Evolutionary conservation across 2,329 filamentous ascomycete species (phyloP).

Genomic region (Stagonosporopsis rhizophila): DNA sequence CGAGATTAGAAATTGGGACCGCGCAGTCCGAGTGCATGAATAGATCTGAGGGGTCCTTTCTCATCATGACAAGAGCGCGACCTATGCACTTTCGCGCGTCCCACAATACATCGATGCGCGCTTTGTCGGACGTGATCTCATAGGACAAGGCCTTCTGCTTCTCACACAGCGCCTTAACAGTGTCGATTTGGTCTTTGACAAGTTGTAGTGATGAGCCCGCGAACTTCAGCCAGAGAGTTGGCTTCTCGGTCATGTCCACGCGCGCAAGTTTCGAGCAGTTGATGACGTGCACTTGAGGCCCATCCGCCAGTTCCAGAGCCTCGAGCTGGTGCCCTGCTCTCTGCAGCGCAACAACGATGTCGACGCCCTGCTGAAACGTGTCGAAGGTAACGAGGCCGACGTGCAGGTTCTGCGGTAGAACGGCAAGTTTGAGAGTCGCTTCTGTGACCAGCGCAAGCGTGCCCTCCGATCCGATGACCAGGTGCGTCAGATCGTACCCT

Average conservation of each 20-base stretch:
- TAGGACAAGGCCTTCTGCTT: slow-evolving; percentile 66
- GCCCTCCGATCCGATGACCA: slow-evolving; percentile 90
- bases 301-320: slow-evolving; percentile 87
- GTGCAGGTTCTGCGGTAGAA: slow-evolving; percentile 75
- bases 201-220: slow-evolving; percentile 64
- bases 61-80: slow-evolving; percentile 72
- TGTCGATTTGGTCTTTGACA: slow-evolving; percentile 76
- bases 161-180: slow-evolving; percentile 66
- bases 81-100: slow-evolving; percentile 75
- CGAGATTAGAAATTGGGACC: slow-evolving; percentile 74
- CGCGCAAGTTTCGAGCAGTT: slow-evolving; percentile 65
- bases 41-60: slow-evolving; percentile 61
- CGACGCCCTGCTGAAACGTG: slow-evolving; percentile 72
- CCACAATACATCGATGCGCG: slow-evolving; percentile 73
- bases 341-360: slow-evolving; percentile 79
- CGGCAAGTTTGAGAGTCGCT: slow-evolving; percentile 82
- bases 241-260: slow-evolving; percentile 68
- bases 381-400: slow-evolving; percentile 75
- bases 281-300: slow-evolving; percentile 78
- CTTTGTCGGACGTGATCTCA: slow-evolving; percentile 67
- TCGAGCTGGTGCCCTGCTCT: slow-evolving; percentile 81
- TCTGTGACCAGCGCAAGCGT: slow-evolving; percentile 91
- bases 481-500: slow-evolving; percentile 86
- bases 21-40: slow-evolving; percentile 82
- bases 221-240: slow-evolving; percentile 79